A percentile compares a stretch with the other conserved stretches of the same genome.
These are phyloP conservation scores for Cladosporium halotolerans DNA, from an alignment of 2,329 filamentous ascomycete species.

Conservation along the genomic window DNA sequence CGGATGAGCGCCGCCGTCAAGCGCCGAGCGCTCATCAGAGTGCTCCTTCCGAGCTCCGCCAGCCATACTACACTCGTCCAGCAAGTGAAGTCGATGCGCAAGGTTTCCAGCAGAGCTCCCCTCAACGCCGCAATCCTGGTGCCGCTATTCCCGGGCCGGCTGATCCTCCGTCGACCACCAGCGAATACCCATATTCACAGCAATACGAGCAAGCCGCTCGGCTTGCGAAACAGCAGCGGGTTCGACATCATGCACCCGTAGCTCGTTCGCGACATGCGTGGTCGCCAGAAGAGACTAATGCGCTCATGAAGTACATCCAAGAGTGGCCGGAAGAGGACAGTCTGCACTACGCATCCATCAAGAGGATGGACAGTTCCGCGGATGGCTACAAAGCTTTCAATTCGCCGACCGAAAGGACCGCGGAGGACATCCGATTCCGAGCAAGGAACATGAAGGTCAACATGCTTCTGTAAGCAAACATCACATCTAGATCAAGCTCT, in stretches of 20 bases:
- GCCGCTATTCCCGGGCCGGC: constrained; percentile 21
- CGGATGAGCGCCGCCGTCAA: constrained; percentile 32
- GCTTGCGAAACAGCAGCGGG: constrained; percentile 18
- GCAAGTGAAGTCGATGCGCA: too few relatives aligned
- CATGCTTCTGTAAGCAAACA: constrained; percentile 36
- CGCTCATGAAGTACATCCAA: constrained; percentile 45
- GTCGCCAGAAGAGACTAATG: constrained; percentile 31
- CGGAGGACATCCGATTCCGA: constrained; percentile 43
- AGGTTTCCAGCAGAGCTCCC: constrained; percentile 12
- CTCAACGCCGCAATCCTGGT: constrained; percentile 28
- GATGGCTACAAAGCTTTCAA: constrained; percentile 24
- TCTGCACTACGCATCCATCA: constrained; percentile 44
- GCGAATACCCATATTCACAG: not conserved
- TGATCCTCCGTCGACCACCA: not conserved
- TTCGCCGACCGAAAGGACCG: constrained; percentile 30
- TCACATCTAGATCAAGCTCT: not conserved
- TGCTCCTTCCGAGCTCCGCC: constrained; percentile 3
- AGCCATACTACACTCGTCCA: constrained; percentile 7
- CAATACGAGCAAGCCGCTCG: constrained; percentile 19
- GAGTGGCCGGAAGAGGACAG: constrained; percentile 34
- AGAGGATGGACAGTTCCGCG: constrained; percentile 26
- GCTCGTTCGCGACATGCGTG: constrained; percentile 19
- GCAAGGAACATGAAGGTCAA: constrained; percentile 49
- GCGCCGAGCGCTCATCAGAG: constrained; percentile 18
- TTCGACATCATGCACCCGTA: constrained; percentile 7